Percentiles rank a stretch among this genome's conserved stretches.
phyloP scores from a whole-genome alignment of 1,284 basidiomycete species.

The Cryptococcus depauperatus region DNA sequence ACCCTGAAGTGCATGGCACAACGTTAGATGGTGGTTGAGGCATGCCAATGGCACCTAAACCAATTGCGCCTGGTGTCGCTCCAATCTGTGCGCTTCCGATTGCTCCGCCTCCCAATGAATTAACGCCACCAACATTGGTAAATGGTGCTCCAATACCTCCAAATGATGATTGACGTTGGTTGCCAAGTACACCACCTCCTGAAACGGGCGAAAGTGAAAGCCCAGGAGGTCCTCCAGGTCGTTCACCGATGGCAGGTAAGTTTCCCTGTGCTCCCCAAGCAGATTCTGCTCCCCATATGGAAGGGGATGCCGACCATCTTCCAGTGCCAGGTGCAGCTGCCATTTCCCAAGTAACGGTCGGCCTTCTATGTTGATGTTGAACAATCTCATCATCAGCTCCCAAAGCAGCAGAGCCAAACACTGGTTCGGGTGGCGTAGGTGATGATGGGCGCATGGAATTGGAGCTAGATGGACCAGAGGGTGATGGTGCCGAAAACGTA shows the following conservation, averaged over 20 bases:
- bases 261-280: conserved; percentile 9
- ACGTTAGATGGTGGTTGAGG: no score
- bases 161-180: conserved; percentile 10
- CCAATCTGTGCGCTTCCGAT: no score
- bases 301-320: conserved; percentile 30
- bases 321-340: conserved; percentile 25
- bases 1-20: no score
- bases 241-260: conserved; percentile 13
- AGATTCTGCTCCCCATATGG: conserved; percentile 16
- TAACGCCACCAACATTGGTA: neutral
- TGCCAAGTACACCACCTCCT: neutral
- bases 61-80: no score
- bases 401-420: conserved; percentile 35
- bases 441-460: conserved; percentile 13
- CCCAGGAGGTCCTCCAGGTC: conserved; percentile 7
- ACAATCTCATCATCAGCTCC: conserved; percentile 37
- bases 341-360: conserved; percentile 21
- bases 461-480: conserved; percentile 10
- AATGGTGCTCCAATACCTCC: conserved; percentile 9
- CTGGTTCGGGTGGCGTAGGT: conserved; percentile 26
- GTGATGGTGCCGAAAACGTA: conserved; percentile 6
- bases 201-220: conserved; percentile 4
- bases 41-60: no score
- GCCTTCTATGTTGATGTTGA: conserved; percentile 19
- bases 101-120: neutral